phyloP scores from a whole-genome alignment of 2,329 filamentous ascomycete species.

The Cladorrhinum sp. region DNA sequence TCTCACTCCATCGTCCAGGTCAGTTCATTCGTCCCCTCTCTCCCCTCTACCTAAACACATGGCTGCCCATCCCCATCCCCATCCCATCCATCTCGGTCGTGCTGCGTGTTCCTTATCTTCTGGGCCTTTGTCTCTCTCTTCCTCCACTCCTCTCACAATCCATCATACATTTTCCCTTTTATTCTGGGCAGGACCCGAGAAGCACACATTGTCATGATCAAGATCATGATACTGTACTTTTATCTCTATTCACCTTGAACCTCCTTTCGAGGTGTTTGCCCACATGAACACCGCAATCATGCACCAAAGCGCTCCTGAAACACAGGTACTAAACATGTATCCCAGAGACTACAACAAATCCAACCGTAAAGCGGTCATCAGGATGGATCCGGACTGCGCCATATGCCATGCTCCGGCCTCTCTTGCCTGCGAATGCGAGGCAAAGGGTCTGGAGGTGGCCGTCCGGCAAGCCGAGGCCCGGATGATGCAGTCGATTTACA shows the following conservation, averaged over 20 bases:
- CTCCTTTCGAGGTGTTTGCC: conserved; percentile 20
- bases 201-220: conserved; percentile 29
- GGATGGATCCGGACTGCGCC: conserved; percentile 68
- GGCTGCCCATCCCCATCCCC: conserved; percentile 3
- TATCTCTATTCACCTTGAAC: conserved; percentile 30
- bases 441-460: conserved; percentile 60
- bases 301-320: conserved; percentile 19
- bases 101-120: conserved; percentile 24
- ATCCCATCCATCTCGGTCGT: conserved; percentile 1
- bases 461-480: conserved; percentile 60
- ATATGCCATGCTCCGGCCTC: conserved; percentile 61
- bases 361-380: conserved; percentile 49
- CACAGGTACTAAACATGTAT: conserved; percentile 44
- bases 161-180: conserved; percentile 13
- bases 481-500: conserved; percentile 62
- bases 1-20: conserved; percentile 14
- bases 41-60: conserved; percentile 11
- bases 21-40: conserved; percentile 23
- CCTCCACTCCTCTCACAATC: conserved; percentile 23
- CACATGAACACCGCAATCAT: conserved; percentile 14
- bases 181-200: conserved; percentile 28
- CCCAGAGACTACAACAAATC: conserved; percentile 43
- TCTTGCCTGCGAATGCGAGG: conserved; percentile 62
- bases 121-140: conserved; percentile 23
- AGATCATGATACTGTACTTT: conserved; percentile 30